A percentile compares a stretch with the other conserved stretches of the same genome.
phyloP scores from a whole-genome alignment of 2,329 filamentous ascomycete species.

The Colletotrichum scovillei region DNA sequence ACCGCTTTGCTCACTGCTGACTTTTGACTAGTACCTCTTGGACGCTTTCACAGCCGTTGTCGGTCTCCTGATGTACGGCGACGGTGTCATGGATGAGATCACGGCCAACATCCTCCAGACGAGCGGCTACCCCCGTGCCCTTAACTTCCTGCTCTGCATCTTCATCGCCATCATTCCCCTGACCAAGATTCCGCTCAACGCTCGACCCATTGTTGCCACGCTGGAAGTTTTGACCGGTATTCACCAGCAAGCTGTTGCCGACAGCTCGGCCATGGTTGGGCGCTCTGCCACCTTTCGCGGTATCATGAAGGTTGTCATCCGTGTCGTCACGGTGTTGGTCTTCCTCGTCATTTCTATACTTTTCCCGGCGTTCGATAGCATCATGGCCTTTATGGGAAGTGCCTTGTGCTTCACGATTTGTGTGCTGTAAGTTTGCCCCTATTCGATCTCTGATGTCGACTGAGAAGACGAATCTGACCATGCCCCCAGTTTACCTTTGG shows the following conservation, averaged over 20 bases:
- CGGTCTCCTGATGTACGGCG: conserved; percentile 94
- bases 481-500: conserved; percentile 71
- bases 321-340: conserved; percentile 73
- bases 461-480: conserved; percentile 2
- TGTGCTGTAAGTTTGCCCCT: conserved; percentile 69
- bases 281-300: conserved; percentile 68
- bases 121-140: conserved; percentile 75
- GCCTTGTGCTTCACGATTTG: conserved; percentile 95
- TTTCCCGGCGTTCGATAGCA: conserved; percentile 84
- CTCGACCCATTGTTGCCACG: conserved; percentile 86
- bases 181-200: conserved; percentile 93
- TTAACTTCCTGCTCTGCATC: conserved; percentile 84
- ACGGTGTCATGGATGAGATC: conserved; percentile 87
- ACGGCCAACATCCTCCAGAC: conserved; percentile 88
- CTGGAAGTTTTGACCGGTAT: conserved; percentile 84
- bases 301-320: conserved; percentile 69
- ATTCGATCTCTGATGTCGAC: not conserved
- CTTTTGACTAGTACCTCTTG: conserved; percentile 71
- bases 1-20: not conserved
- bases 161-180: conserved; percentile 94
- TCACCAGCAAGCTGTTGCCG: conserved; percentile 61
- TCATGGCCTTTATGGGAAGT: conserved; percentile 91
- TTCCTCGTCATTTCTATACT: conserved; percentile 79
- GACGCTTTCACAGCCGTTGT: conserved; percentile 85
- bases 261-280: conserved; percentile 60